Evolutionary conservation across 495 filamentous ascomycete species (phyloP).

Genomic region (Trypethelium eluteriae): DNA sequence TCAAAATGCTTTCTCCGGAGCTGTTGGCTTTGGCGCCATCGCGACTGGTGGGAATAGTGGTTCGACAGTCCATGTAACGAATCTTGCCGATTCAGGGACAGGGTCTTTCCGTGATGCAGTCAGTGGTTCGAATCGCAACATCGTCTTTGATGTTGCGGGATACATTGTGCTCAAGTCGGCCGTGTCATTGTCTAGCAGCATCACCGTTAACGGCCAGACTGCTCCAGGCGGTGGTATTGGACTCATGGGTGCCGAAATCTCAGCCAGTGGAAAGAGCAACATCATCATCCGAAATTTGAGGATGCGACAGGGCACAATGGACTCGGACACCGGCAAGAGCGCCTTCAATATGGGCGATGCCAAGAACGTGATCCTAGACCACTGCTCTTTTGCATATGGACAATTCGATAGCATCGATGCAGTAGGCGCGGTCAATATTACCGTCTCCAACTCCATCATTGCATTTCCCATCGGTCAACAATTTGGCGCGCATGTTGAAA

Average conservation of each 20-base stretch:
- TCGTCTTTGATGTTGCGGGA: conserved; percentile 39
- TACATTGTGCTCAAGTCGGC: conserved; percentile 33
- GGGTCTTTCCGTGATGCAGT: conserved; percentile 41
- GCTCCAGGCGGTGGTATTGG: conserved; percentile 36
- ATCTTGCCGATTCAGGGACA: conserved; percentile 33
- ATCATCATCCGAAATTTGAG: conserved; percentile 39
- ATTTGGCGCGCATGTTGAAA: conserved; percentile 34
- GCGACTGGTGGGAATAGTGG: conserved; percentile 37
- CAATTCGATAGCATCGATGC: conserved; percentile 36
- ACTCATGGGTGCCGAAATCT: conserved; percentile 34
- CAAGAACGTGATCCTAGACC: conserved; percentile 39
- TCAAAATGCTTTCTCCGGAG: conserved; percentile 36
- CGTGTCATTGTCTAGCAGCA: conserved; percentile 33
- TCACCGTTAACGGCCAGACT: conserved; percentile 40
- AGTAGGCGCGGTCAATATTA: conserved; percentile 36
- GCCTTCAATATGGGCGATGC: conserved; percentile 37
- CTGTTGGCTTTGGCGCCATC: conserved; percentile 38
- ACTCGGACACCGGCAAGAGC: conserved; percentile 36
- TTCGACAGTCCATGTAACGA: conserved; percentile 37
- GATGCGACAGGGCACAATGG: conserved; percentile 35
- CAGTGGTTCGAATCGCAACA: conserved; percentile 32
- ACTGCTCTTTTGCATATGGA: conserved; percentile 36
- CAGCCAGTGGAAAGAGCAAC: conserved; percentile 33
- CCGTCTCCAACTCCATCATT: conserved; percentile 40
- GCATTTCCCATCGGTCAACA: conserved; percentile 34